Evolutionary conservation across 2,329 filamentous ascomycete species (phyloP).

Genomic region (Claviceps humidiphila): DNA sequence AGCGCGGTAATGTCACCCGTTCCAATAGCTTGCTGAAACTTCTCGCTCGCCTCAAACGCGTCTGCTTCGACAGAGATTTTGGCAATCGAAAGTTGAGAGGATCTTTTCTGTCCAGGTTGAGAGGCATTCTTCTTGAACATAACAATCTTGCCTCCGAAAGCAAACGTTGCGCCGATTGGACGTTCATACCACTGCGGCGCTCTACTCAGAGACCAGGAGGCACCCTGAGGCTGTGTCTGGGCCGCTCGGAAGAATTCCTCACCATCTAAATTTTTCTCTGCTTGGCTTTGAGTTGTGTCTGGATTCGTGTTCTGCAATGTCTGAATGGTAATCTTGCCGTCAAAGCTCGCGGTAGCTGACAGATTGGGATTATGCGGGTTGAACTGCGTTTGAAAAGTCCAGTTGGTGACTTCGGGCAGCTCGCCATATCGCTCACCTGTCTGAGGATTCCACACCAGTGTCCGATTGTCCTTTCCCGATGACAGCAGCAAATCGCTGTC

Average conservation of each 20-base stretch:
- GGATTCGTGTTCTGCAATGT: slow-evolving; percentile 89
- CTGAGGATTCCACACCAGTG: slow-evolving; percentile 90
- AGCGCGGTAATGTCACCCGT: slow-evolving; percentile 65
- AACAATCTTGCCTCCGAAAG: slow-evolving; percentile 87
- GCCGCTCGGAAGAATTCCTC: slow-evolving; percentile 96
- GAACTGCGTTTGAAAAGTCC: slow-evolving; percentile 93
- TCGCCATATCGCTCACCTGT: slow-evolving; percentile 80
- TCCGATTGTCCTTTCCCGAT: slow-evolving; percentile 92
- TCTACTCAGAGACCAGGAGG: slow-evolving; percentile 74
- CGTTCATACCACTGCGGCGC: slow-evolving; percentile 85
- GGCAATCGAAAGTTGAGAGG: slow-evolving; percentile 71
- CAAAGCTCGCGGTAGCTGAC: slow-evolving; percentile 90
- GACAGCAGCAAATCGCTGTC: slow-evolving; percentile 83
- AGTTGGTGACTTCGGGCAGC: slow-evolving; percentile 96
- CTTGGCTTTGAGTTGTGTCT: slow-evolving; percentile 51
- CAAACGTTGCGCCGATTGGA: slow-evolving; percentile 78
- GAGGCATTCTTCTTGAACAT: slow-evolving; percentile 49
- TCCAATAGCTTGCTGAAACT: slow-evolving; percentile 72
- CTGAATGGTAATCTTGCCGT: slow-evolving; percentile 89
- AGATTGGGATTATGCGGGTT: slow-evolving; percentile 87
- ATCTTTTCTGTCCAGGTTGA: slow-evolving; percentile 48
- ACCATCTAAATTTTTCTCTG: slow-evolving; percentile 62
- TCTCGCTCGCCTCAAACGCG: slow-evolving; percentile 70
- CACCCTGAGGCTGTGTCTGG: slow-evolving; percentile 79
- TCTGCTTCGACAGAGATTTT: slow-evolving; percentile 81